Conservation (phyloP, 192 early-diverging fungal genomes). For the Umbelopsis sp. region DNA sequence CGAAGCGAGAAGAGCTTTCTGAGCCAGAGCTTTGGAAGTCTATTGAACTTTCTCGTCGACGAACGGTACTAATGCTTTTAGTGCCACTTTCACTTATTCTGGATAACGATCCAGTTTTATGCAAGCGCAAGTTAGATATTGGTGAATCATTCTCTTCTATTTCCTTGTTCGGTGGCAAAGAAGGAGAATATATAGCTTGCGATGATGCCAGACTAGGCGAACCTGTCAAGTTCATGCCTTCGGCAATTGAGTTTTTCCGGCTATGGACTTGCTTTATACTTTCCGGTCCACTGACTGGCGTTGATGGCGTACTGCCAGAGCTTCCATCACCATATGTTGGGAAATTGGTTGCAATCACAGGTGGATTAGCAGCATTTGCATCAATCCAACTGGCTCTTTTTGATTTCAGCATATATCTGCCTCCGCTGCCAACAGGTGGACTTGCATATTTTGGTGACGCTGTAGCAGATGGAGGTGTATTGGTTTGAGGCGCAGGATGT, state of each 20-base stretch:
- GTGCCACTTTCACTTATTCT: constrained; percentile 6
- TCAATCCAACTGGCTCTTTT: constrained; percentile 40
- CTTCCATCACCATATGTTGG: background rate
- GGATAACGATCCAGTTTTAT: constrained; percentile 13
- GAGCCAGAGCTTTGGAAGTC: background rate
- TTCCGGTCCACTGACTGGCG: constrained; percentile 25
- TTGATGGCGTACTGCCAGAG: constrained; percentile 19
- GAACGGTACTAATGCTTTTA: constrained; percentile 5
- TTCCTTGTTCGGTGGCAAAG: background rate
- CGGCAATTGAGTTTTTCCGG: constrained; percentile 23
- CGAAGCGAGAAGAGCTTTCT: background rate
- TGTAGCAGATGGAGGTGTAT: background rate
- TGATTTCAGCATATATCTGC: constrained; percentile 31
- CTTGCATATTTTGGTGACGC: constrained; percentile 36
- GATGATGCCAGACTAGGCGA: background rate
- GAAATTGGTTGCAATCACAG: background rate
- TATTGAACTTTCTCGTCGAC: constrained; percentile 7
- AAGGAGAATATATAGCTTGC: background rate
- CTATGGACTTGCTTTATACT: constrained; percentile 2
- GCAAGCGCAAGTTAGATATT: background rate
- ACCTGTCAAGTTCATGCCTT: constrained; percentile 6
- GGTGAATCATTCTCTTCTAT: background rate
- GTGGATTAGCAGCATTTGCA: constrained; percentile 19
- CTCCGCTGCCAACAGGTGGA: constrained; percentile 36
- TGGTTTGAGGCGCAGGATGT: background rate